Evolutionary conservation across 805 yeast genomes (phyloP), one percentile per base, ranked within the genome.

Genomic region (Yamadazyma sp.): DNA sequence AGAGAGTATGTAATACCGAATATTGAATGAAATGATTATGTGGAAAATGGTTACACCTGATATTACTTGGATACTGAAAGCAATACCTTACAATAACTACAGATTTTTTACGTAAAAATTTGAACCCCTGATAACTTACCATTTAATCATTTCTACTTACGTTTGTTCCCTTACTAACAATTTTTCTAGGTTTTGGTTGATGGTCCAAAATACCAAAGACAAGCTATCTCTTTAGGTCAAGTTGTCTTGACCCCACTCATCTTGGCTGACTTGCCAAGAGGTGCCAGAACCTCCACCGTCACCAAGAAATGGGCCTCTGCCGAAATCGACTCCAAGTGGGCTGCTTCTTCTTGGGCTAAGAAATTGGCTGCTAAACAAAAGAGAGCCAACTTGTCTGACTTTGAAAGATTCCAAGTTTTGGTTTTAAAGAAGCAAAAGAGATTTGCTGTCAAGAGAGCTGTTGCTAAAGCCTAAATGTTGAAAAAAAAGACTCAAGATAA

Each of bases 341-440:
- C 84, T 57, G 76, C 84, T 60, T 76, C 98, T 52, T 70, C 96
- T 40, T 89, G 97, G 97, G 97, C 99, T 66, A 86, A 91, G 85
- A 90, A 89, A 80, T 84, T 93, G 63, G 96, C 95, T 68, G 84
- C 86, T 74, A 88, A 87, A 75, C 82, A 84, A 73, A 87, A 82
- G 74, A 87, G 99, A 82, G 73, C 95, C 62, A 77, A 82, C 67
- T 84, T 95, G 71, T 68, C 91, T 59, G 99, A 93, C 76, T 93
- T 93, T 64, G 96, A 93, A 80, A 90, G 99, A 83, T 93, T 93
- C 96, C 96, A 91, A 82, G 99, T 91, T 60, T 69, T 85, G 72
- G 95, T 89, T 60, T 82, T 89, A 71, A 93, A 85, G 85, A 93
- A 91, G 83, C 97, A 95, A 81, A 88, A 87, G 77, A 85, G 89